These are phyloP conservation scores for Penicillium sp. DNA, from an alignment of 2,329 filamentous ascomycete species.

Conservation along the genomic window DNA sequence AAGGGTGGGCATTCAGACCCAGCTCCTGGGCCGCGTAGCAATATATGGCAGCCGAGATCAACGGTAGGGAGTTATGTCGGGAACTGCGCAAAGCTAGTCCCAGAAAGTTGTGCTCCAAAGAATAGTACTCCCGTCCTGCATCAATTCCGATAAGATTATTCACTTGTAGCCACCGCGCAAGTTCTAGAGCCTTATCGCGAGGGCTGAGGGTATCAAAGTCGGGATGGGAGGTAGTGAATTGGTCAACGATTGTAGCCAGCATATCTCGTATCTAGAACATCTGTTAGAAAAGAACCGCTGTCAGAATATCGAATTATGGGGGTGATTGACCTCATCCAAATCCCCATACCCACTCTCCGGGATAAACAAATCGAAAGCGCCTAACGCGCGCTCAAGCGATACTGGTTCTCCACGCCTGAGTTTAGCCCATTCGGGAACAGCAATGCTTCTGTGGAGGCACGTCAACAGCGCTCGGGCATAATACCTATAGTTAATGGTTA, in stretches of 20 bases:
- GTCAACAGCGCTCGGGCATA: conserved; percentile 70
- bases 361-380: conserved; percentile 86
- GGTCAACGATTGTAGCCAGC: conserved; percentile 59
- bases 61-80: conserved; percentile 73
- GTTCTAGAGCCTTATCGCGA: conserved; percentile 61
- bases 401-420: conserved; percentile 51
- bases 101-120: conserved; percentile 81
- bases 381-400: conserved; percentile 68
- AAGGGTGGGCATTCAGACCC: conserved; percentile 71
- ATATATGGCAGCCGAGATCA: conserved; percentile 84
- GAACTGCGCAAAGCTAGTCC: conserved; percentile 70
- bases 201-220: conserved; percentile 56
- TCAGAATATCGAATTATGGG: neutral
- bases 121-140: conserved; percentile 67
- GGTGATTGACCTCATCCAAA: conserved; percentile 59
- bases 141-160: conserved; percentile 67
- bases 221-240: conserved; percentile 53
- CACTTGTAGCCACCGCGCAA: conserved; percentile 65
- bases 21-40: conserved; percentile 71
- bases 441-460: conserved; percentile 74
- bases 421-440: conserved; percentile 70
- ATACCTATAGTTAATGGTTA: conserved; percentile 50
- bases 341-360: conserved; percentile 69
- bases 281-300: conserved; percentile 11
- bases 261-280: conserved; percentile 55